Evolutionary conservation across 1,139 yeast species (phyloP), one percentile per base, ranked within the genome.

Genomic region (Arxiozyma heterogenica): DNA sequence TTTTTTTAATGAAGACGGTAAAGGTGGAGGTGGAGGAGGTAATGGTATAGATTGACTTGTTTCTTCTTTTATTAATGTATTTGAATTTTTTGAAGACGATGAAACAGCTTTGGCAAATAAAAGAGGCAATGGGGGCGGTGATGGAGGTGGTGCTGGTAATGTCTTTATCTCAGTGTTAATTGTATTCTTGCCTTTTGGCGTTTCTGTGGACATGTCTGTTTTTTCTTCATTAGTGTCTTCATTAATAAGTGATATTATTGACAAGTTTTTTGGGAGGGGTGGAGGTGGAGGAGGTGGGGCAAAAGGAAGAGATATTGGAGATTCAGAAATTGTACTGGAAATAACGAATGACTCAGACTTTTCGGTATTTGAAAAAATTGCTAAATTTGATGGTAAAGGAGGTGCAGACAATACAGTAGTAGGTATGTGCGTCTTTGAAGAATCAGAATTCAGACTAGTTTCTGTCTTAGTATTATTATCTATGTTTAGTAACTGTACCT

Each of bases 1-100:
- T 1, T 68, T 62, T 8, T 67, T 66, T 17, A 68, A 68, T 4
- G 71, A 70, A 22, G 70, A 67, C 27, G 74, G 71, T 18, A 74
- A 70, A 0, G 71, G 70, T 4, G 71, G 73, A 62, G 71, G 68
- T 20, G 71, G 64, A 18, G 64, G 65, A 41, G 63, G 58, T 9
- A 58, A 27, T 27, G 8, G 55, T 18, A 38, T 3, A 15, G 17
- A 15, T 12, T 34, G 39, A 2, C n/a, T n/a, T 34, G n/a, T 4
- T 7, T 27, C 17, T 39, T 25, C 27, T 4, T 12, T 30, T 52
- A 44, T 39, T 22, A 18, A 18, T 12, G 18, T 43, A 12, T 20
- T 45, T 7, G 27, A 20, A 20, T 46, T 47, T 21, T 39, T 47
- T 5, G 49, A 38, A 20, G 30, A 17, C n/a, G 39, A 8, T 34